Conservation (phyloP, 2,329 filamentous ascomycete species). For the Orbilia ellipsospora region DNA sequence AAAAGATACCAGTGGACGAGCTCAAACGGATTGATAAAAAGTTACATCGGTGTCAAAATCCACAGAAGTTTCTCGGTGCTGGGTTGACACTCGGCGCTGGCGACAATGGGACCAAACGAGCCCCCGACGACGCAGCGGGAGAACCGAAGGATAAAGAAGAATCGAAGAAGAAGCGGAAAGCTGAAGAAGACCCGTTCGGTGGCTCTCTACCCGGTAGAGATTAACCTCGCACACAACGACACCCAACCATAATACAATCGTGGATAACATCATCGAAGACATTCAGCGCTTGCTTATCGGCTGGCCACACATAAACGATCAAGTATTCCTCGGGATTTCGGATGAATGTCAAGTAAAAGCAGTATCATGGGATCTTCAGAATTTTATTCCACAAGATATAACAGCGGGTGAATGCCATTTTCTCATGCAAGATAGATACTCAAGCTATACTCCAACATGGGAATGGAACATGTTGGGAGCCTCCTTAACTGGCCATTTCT, state of each 20-base stretch:
- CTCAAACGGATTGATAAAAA: conserved; percentile 58
- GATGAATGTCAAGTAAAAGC: conserved; percentile 6
- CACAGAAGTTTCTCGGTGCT: conserved; percentile 50
- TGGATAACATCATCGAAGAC: not conserved
- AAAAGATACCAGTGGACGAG: conserved; percentile 36
- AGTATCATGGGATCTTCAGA: conserved; percentile 6
- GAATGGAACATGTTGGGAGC: no score
- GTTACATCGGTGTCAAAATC: conserved; percentile 58
- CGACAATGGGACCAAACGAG: conserved; percentile 15
- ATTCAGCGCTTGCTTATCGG: not conserved
- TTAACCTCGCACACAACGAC: not conserved
- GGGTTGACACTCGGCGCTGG: conserved; percentile 24
- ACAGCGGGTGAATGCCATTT: no score
- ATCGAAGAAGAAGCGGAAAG: conserved; percentile 28
- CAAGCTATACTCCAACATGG: no score
- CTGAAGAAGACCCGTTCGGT: conserved; percentile 46
- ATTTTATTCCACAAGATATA: not conserved
- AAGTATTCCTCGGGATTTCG: not conserved
- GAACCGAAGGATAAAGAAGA: conserved; percentile 30
- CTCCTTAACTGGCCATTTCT: no score
- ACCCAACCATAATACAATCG: not conserved
- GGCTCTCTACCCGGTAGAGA: conserved; percentile 17
- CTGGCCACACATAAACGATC: conserved; percentile 11
- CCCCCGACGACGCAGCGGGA: conserved; percentile 2
- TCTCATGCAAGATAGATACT: no score